These are phyloP conservation scores for Juglanconis oblonga DNA, from an alignment of 2,329 filamentous ascomycete genomes.

Conservation along the genomic window DNA sequence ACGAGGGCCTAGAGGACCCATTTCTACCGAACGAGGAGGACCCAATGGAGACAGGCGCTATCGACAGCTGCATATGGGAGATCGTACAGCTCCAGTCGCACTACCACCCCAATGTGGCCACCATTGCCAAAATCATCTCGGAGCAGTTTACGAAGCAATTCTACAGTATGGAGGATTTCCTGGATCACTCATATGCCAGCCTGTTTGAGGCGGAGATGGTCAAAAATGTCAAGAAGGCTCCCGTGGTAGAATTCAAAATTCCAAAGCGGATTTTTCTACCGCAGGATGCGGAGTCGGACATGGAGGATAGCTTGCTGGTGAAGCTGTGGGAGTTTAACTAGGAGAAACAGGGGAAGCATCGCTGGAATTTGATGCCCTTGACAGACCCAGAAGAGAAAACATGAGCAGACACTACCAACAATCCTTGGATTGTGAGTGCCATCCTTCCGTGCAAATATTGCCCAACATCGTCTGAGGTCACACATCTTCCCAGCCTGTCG, in stretches of 20 bases:
- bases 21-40: conserved; percentile 75
- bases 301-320: conserved; percentile 54
- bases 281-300: conserved; percentile 43
- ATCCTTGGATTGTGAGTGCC: neutral
- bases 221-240: conserved; percentile 80
- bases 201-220: conserved; percentile 80
- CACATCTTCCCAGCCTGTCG: neutral
- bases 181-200: conserved; percentile 87
- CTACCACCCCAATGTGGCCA: conserved; percentile 95
- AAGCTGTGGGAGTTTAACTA: conserved; percentile 58
- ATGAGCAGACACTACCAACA: neutral
- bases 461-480: neutral
- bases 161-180: conserved; percentile 95
- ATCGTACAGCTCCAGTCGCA: conserved; percentile 86
- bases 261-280: conserved; percentile 75
- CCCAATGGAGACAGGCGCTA: conserved; percentile 79
- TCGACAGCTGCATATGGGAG: conserved; percentile 95
- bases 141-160: conserved; percentile 96
- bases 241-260: conserved; percentile 91
- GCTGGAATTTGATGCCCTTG: conserved; percentile 8
- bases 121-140: conserved; percentile 86
- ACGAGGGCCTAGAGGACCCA: conserved; percentile 63
- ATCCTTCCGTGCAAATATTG: neutral
- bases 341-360: neutral
- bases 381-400: neutral